Evolutionary conservation across 1,139 yeast species (phyloP).

Genomic region (Yamadazyma sp.): DNA sequence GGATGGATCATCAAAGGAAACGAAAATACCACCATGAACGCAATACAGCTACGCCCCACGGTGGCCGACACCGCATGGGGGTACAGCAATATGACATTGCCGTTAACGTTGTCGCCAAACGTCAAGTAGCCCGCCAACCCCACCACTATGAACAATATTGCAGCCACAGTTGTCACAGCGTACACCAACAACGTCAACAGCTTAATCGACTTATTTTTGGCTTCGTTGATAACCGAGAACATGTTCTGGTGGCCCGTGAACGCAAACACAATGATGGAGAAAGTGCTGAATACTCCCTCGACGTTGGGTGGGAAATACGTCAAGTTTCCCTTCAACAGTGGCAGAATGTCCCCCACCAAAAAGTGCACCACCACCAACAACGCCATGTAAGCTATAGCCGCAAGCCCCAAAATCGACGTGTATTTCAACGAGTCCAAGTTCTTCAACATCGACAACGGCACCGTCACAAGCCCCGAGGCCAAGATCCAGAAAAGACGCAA

Average conservation of each 20-base stretch:
- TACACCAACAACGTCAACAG: constrained; percentile 55
- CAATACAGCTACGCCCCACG: constrained; percentile 74
- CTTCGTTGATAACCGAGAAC: constrained; percentile 50
- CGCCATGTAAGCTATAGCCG: constrained; percentile 41
- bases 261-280: constrained; percentile 49
- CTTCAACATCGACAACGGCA: constrained; percentile 44
- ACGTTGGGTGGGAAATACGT: constrained; percentile 56
- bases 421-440: constrained; percentile 48
- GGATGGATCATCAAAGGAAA: constrained; percentile 95
- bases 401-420: constrained; percentile 42
- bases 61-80: constrained; percentile 50
- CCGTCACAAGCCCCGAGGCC: constrained; percentile 32
- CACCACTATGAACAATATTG: constrained; percentile 36
- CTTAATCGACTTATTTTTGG: constrained; percentile 53
- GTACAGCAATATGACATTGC: constrained; percentile 78
- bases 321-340: constrained; percentile 52
- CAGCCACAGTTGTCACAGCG: constrained; percentile 47
- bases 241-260: constrained; percentile 53
- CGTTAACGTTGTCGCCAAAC: constrained; percentile 49
- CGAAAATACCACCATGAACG: constrained; percentile 79
- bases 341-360: constrained; percentile 43
- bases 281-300: constrained; percentile 64
- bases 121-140: constrained; percentile 47
- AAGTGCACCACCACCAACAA: constrained; percentile 37
- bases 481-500: constrained; percentile 40